Percentiles rank a stretch among this genome's conserved stretches.
phyloP scores from a whole-genome alignment of 805 yeast genomes.

The Candida yuanshanica region DNA sequence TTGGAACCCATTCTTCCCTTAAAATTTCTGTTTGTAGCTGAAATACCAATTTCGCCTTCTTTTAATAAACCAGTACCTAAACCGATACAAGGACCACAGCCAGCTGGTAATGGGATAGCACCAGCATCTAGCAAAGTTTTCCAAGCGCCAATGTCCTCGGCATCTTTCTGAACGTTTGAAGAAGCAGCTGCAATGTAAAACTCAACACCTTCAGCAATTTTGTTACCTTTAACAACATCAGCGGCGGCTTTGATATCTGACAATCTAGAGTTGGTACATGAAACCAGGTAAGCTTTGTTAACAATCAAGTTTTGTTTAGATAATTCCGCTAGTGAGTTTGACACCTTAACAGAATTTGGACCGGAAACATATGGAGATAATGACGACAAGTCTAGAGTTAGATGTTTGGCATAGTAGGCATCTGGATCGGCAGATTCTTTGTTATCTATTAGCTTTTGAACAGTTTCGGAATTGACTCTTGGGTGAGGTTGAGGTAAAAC shows the following conservation, averaged over 20 bases:
- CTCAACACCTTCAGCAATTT: constrained; percentile 85
- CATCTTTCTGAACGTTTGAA: constrained; percentile 86
- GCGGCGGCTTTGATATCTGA: constrained; percentile 96
- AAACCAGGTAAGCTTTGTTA: constrained; percentile 94
- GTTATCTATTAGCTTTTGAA: constrained; percentile 45
- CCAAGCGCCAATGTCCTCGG: constrained; percentile 92
- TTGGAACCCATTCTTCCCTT: constrained; percentile 99
- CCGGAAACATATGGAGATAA: constrained; percentile 90
- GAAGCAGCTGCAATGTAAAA: constrained; percentile 98
- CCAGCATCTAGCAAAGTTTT: constrained; percentile 85
- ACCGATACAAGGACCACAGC: constrained; percentile 99
- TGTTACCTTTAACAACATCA: constrained; percentile 67
- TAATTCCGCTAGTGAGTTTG: constrained; percentile 71
- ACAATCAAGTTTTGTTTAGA: constrained; percentile 68
- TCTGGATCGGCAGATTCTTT: constrained; percentile 53
- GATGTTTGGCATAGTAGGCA: constrained; percentile 84
- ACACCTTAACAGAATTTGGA: constrained; percentile 93
- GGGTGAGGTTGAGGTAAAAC: constrained; percentile 70
- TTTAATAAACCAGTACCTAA: constrained; percentile 89
- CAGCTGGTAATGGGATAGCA: constrained; percentile 92
- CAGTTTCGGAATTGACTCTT: constrained; percentile 61
- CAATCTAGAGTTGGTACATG: constrained; percentile 93
- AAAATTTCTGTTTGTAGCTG: constrained; percentile 97
- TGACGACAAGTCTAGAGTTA: constrained; percentile 72
- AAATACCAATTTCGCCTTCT: constrained; percentile 96